phyloP scores from a whole-genome alignment of 345 rosid species.

The Hirschfeldia incana region DNA sequence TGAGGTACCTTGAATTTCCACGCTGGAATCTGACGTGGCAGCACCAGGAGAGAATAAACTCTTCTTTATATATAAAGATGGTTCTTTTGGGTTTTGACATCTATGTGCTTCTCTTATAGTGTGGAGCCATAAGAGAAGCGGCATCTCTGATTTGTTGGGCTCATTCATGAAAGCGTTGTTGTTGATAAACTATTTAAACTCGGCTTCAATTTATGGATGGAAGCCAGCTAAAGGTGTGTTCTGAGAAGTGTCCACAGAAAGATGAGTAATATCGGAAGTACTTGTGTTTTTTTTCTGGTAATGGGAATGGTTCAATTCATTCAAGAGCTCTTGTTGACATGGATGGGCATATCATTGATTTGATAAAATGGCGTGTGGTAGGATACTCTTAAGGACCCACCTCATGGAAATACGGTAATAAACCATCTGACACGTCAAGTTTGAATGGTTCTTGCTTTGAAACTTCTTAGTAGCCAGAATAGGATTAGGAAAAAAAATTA shows the following conservation, averaged over 20 bases:
- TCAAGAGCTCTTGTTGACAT: too few relatives aligned
- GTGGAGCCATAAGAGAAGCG: too few relatives aligned
- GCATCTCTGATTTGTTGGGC: neutral
- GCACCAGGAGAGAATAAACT: too few relatives aligned
- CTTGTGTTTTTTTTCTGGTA: too few relatives aligned
- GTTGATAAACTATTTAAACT: neutral
- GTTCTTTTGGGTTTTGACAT: neutral
- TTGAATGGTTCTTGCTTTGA: neutral
- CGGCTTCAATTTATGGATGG: neutral
- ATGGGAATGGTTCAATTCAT: too few relatives aligned
- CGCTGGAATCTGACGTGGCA: too few relatives aligned
- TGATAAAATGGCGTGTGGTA: neutral
- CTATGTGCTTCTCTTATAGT: conserved; percentile 13
- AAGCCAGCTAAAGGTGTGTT: neutral
- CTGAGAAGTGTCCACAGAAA: too few relatives aligned
- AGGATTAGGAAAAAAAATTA: too few relatives aligned
- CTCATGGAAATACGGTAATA: neutral
- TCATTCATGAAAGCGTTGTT: neutral
- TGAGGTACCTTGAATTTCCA: too few relatives aligned
- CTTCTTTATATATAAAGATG: too few relatives aligned
- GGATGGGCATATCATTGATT: neutral
- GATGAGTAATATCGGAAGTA: too few relatives aligned
- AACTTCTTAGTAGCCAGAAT: too few relatives aligned
- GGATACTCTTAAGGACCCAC: neutral
- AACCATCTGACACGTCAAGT: neutral